Conservation (phyloP, 2,329 filamentous ascomycete species). For the Penicillium sp. region DNA sequence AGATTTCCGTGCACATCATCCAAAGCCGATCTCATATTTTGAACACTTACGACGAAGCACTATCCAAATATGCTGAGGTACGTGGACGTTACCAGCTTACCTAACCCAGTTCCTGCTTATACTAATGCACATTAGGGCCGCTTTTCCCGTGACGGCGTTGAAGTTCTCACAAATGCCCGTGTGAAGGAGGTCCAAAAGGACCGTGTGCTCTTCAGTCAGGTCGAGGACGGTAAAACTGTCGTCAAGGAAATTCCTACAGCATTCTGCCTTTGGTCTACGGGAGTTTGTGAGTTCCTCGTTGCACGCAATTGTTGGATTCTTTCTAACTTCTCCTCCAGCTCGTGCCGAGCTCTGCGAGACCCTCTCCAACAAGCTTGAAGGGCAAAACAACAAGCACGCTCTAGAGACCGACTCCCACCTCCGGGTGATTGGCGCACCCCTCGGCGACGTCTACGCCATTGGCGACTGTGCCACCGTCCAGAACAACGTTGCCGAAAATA, state of each 20-base stretch:
- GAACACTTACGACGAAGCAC: slow-evolving; percentile 95
- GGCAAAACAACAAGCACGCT: slow-evolving; percentile 85
- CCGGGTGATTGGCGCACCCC: slow-evolving; percentile 80
- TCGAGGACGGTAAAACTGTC: slow-evolving; percentile 71
- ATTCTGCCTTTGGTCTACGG: slow-evolving; percentile 97
- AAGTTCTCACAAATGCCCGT: slow-evolving; percentile 87
- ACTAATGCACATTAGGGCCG: slow-evolving; percentile 54
- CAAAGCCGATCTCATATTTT: slow-evolving; percentile 93
- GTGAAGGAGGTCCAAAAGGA: slow-evolving; percentile 86
- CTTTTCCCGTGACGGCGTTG: slow-evolving; percentile 87
- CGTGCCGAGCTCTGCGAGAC: slow-evolving; percentile 79
- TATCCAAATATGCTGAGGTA: slow-evolving; percentile 86
- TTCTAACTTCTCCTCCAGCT: slow-evolving; percentile 41
- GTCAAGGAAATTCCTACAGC: slow-evolving; percentile 93
- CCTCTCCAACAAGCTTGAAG: slow-evolving; percentile 73
- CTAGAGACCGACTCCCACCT: slow-evolving; percentile 94
- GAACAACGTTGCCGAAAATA: slow-evolving; percentile 92
- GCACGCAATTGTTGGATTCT: background rate
- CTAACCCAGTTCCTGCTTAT: background rate
- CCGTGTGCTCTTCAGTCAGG: slow-evolving; percentile 86
- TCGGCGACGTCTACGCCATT: slow-evolving; percentile 95
- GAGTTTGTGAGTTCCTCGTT: slow-evolving; percentile 59
- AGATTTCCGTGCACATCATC: slow-evolving; percentile 96
- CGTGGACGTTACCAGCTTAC: slow-evolving; percentile 31
- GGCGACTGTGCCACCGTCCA: slow-evolving; percentile 96